Evolutionary conservation across 495 filamentous ascomycete genomes (phyloP), one percentile per base, ranked within the genome.

Genomic region (Aspergillus panamensis): DNA sequence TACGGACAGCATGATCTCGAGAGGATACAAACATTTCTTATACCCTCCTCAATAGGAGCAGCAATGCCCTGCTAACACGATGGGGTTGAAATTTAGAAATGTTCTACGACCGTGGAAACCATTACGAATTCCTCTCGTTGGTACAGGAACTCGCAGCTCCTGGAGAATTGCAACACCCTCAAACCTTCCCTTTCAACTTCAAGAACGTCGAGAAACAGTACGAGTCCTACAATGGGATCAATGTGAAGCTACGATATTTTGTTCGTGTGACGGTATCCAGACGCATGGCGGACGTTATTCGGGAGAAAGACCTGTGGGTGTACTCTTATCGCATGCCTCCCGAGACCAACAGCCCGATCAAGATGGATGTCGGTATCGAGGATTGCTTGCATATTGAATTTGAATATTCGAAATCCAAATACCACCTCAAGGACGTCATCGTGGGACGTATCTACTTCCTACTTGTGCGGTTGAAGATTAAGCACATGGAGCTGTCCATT

Each of bases 181-280:
- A 97, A 76, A 96, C 92, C 42, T 97, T 96, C 79, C 90, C 95
- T 56, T 99, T 99, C 84, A 96, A 97, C 77, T 99, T 99, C 84
- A 99, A 97, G 75, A 97, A 97, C 72, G 90, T 99, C 63, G 94
- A 99, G 82, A 99, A 99, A 79, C 92, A 96, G 71, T 99, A 99
- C 80, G 94, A 99, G 74, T 96, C 92, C 58, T 99, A 99, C 81
- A 96, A 96, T 75, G 94, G 94, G 66, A 99, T 99, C 82, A 99
- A 99, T 70, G 95, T 97, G 58, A 92, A 93, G 75, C 84, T 99
- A 66, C 91, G 95, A 53, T 99, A 99, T 81, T 99, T 97, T 73
- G 85, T 99, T 57, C 90, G 92, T 51, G 95, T 96, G 60, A 97
- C 95, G 8, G 95, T 97, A 37, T 94, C 92, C 19, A 84, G 94